These are phyloP conservation scores for Mycena venus DNA, from an alignment of 768 basidiomycete species.

Conservation along the genomic window DNA sequence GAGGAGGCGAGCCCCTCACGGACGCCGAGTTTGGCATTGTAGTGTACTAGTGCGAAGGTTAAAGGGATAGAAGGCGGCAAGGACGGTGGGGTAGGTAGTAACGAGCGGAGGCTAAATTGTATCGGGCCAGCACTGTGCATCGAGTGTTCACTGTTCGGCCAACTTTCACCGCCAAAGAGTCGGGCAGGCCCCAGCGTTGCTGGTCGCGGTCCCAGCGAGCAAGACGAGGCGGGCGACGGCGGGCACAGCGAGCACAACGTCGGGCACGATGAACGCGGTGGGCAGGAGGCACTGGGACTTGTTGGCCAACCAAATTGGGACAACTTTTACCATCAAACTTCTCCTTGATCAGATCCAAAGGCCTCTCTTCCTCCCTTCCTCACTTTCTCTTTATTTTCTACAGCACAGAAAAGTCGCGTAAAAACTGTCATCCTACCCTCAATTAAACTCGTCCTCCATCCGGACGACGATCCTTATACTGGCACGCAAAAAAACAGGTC, in stretches of 20 bases:
- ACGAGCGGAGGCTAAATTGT: background rate
- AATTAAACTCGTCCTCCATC: background rate
- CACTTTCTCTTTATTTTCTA: background rate
- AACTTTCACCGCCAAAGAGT: too few relatives aligned
- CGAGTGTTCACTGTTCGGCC: too few relatives aligned
- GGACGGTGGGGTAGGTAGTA: slow-evolving; percentile 17
- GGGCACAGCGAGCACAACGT: background rate
- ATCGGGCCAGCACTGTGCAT: slow-evolving; percentile 23
- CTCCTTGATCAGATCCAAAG: background rate
- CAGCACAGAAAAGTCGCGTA: background rate
- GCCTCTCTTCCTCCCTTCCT: background rate
- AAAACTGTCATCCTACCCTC: background rate
- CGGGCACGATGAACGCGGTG: background rate
- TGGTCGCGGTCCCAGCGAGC: background rate
- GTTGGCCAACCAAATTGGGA: background rate
- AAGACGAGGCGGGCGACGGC: background rate
- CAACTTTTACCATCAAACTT: background rate
- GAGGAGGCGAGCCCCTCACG: slow-evolving; percentile 34
- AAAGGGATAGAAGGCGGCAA: background rate
- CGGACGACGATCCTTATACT: too few relatives aligned
- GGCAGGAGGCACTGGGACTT: background rate
- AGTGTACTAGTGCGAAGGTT: background rate
- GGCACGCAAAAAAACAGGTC: too few relatives aligned
- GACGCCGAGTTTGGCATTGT: background rate
- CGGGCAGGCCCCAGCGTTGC: background rate